phyloP scores from a whole-genome alignment of 1,284 basidiomycete genomes.

The Inonotus obliquus region DNA sequence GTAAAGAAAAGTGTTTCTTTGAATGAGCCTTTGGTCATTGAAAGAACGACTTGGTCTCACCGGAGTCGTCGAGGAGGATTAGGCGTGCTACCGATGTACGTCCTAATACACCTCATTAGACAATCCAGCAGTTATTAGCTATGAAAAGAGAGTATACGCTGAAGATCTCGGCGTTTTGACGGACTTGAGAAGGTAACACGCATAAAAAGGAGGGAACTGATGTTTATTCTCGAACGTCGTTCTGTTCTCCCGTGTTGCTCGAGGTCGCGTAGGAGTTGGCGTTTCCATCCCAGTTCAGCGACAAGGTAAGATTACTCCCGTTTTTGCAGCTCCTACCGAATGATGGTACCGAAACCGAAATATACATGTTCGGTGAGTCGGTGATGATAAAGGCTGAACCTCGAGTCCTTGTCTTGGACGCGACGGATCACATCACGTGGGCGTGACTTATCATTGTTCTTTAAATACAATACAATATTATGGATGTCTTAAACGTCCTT shows the following conservation, averaged over 20 bases:
- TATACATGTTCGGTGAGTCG: too few species aligned
- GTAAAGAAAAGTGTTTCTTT: too few species aligned
- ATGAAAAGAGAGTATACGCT: constrained; percentile 40
- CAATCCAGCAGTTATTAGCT: background rate
- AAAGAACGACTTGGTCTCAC: constrained; percentile 23
- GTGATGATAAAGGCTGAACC: background rate
- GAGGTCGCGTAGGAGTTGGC: background rate
- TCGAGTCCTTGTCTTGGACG: background rate
- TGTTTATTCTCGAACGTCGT: constrained; percentile 46
- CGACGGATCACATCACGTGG: background rate
- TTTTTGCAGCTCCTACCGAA: background rate
- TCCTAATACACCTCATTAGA: constrained; percentile 32
- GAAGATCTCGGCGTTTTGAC: constrained; percentile 49
- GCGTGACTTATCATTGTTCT: background rate
- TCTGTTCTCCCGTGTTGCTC: constrained; percentile 10
- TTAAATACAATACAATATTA: too few species aligned
- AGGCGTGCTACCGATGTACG: constrained; percentile 82
- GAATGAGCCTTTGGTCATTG: background rate
- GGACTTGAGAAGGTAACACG: constrained; percentile 83
- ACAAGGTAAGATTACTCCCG: background rate
- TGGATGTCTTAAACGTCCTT: too few species aligned
- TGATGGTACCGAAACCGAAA: background rate
- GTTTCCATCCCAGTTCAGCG: background rate
- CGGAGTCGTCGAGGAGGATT: constrained; percentile 73
- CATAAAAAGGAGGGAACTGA: constrained; percentile 75